Evolutionary conservation across 805 yeast species (phyloP), one percentile per base, ranked within the genome.

Genomic region (Kodamaea sagamina): DNA sequence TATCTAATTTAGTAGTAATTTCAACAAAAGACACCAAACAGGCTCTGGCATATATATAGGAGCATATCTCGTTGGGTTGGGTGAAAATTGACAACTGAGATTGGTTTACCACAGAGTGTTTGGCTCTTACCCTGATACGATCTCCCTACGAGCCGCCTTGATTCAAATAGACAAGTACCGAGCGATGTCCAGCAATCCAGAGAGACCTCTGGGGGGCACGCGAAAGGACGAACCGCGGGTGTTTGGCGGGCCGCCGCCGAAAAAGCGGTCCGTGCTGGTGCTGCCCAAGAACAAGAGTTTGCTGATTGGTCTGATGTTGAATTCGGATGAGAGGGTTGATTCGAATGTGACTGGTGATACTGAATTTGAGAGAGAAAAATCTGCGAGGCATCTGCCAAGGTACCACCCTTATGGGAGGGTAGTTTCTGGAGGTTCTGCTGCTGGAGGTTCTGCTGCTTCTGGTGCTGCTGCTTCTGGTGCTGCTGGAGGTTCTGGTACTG

Each of bases 1-100:
- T 39, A 39, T 34, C 43, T 39, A 39, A 39, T 31, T 39, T 39
- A 29, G 40, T 17, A 32, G 41, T 28, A 38, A 38, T 16, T 38
- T 38, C 32, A 31, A 38, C 40, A 28, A 28, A 21, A 6, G 32
- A 28, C 32, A 28, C 15, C 32, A 28, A 15, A 6, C 17, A 28
- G 32, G 17, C 15, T 6, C 4, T 28, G 32, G 17, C 12, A 28
- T 28, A 28, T 28, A 28, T 28, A 28, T 28, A 28, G 32, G 17
- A n/a, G 12, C 17, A 15, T 9, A 9, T 28, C 15, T 28, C 32
- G 11, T 28, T 12, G 15, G 8, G 6, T 28, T 12, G 15, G 32
- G 32, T 28, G 32, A 28, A 28, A 28, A 28, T n/a, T 15, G 13
- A 8, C 32, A 12, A 28, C 7, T 6, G 12, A 6, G 32, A 9